Evolutionary conservation across 768 basidiomycete species (phyloP), one percentile per base, ranked within the genome.

Genomic region (Suillus ampliporus): DNA sequence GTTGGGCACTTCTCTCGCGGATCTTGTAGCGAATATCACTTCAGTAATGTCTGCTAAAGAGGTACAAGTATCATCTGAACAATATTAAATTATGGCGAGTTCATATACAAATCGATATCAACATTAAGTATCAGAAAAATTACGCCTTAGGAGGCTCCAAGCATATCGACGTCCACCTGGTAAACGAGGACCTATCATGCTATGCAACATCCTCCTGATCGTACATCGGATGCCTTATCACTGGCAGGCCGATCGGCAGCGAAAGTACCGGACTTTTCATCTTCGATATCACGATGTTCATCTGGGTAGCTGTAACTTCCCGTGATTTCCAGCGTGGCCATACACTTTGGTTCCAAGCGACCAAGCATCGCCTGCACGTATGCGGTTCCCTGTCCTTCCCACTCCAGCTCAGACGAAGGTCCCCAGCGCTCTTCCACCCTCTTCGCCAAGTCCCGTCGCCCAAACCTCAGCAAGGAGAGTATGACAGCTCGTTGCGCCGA

Each of bases 1-100:
- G n/a, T 84, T 98, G 31, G 96, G 97, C 34, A 98, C 98, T 74
- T 96, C 94, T 14, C 83, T 97, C 6, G 95, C 95, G 0, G 97
- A 99, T 77, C 85, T 98, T 23, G 95, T 98, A 6, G 95, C 97
- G 26, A 97, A 98, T 76, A 92, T 94, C n/a, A n/a, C n/a, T n/a
- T n/a, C n/a, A n/a, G n/a, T n/a, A n/a, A n/a, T n/a, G n/a, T n/a
- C n/a, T n/a, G n/a, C n/a, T n/a, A n/a, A n/a, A n/a, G n/a, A n/a
- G n/a, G n/a, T n/a, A n/a, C n/a, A n/a, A n/a, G n/a, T n/a, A n/a
- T n/a, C n/a, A n/a, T n/a, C n/a, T n/a, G n/a, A n/a, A n/a, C n/a
- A n/a, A n/a, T n/a, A n/a, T n/a, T n/a, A n/a, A n/a, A n/a, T n/a
- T n/a, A n/a, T n/a, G n/a, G n/a, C n/a, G n/a, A n/a, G n/a, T n/a